Conservation (phyloP, 2,329 filamentous ascomycete species). For the Penicillium sclerotigenum region DNA sequence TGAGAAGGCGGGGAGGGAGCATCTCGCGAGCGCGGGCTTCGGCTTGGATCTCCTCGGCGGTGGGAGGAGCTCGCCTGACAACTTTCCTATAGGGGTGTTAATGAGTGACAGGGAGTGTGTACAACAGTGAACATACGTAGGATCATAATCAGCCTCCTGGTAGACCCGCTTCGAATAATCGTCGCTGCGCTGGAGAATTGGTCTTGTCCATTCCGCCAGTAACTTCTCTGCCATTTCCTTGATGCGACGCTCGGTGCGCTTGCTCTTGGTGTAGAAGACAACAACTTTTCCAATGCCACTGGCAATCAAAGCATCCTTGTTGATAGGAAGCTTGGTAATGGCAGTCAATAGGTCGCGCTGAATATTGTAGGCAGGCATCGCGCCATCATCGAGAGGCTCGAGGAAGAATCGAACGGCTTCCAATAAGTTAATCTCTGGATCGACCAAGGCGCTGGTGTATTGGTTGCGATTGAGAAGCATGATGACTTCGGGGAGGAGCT, state of each 20-base stretch:
- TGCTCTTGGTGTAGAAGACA: conserved; percentile 94
- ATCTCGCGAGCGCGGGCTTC: conserved; percentile 53
- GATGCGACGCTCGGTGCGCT: conserved; percentile 80
- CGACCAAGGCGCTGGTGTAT: conserved; percentile 76
- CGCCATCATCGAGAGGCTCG: conserved; percentile 90
- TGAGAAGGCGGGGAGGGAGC: conserved; percentile 52
- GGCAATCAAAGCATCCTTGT: conserved; percentile 84
- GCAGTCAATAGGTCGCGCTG: conserved; percentile 89
- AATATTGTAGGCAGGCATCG: conserved; percentile 92
- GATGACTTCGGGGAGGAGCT: conserved; percentile 87
- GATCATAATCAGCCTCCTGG: conserved; percentile 58
- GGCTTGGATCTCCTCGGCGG: conserved; percentile 42
- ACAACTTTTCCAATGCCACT: conserved; percentile 95
- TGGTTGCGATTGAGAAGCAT: conserved; percentile 83
- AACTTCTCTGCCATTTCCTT: conserved; percentile 90
- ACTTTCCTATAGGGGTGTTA: conserved; percentile 35
- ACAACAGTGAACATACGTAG: conserved; percentile 40
- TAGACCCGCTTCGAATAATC: conserved; percentile 84
- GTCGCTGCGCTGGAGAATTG: conserved; percentile 88
- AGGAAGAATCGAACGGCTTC: conserved; percentile 96
- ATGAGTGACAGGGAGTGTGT: conserved; percentile 3
- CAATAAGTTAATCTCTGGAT: conserved; percentile 91
- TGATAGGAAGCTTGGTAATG: conserved; percentile 75
- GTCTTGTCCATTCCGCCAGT: conserved; percentile 92
- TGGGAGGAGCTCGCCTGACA: conserved; percentile 30